Percentiles rank a stretch among this genome's conserved stretches.
These are phyloP conservation scores for Prunus mume DNA, from an alignment of 306 rosid species.

Conservation along the genomic window DNA sequence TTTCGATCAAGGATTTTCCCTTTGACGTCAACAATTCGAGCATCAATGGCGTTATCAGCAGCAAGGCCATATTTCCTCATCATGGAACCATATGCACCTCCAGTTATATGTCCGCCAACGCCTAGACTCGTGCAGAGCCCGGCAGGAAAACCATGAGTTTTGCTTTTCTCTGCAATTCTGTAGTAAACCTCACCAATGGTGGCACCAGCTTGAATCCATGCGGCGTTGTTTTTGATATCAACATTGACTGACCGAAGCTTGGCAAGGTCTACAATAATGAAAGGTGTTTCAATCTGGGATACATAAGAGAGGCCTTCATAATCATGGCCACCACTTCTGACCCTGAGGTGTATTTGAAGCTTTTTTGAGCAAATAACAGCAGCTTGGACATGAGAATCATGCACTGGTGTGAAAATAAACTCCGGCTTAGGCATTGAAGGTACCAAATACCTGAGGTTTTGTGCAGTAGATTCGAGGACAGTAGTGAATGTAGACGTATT, in stretches of 20 bases:
- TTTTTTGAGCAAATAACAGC: conserved; percentile 62
- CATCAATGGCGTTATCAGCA: conserved; percentile 63
- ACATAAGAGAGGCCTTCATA: conserved; percentile 83
- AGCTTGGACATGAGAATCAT: conserved; percentile 60
- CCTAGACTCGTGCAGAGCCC: conserved; percentile 74
- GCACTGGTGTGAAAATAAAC: conserved; percentile 59
- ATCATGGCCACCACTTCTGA: conserved; percentile 84
- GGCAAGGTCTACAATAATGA: conserved; percentile 53
- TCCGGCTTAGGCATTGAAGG: conserved; percentile 65
- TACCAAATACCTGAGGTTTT: conserved; percentile 47
- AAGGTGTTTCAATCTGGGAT: conserved; percentile 52
- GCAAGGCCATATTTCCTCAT: conserved; percentile 78
- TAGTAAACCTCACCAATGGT: conserved; percentile 70
- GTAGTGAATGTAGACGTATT: conserved; percentile 32
- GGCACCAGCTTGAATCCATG: conserved; percentile 86
- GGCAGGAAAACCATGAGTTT: conserved; percentile 64
- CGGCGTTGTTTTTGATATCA: conserved; percentile 37
- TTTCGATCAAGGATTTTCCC: conserved; percentile 51
- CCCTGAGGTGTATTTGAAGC: conserved; percentile 52
- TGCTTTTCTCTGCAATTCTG: conserved; percentile 52
- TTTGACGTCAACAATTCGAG: conserved; percentile 44
- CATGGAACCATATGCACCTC: conserved; percentile 80
- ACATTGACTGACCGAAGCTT: conserved; percentile 52
- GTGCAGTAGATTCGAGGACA: conserved; percentile 50
- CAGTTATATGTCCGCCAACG: conserved; percentile 69